A percentile compares a stretch with the other conserved stretches of the same genome.
phyloP scores from a whole-genome alignment of 2,329 filamentous ascomycete genomes.

The Clarireedia paspali region DNA sequence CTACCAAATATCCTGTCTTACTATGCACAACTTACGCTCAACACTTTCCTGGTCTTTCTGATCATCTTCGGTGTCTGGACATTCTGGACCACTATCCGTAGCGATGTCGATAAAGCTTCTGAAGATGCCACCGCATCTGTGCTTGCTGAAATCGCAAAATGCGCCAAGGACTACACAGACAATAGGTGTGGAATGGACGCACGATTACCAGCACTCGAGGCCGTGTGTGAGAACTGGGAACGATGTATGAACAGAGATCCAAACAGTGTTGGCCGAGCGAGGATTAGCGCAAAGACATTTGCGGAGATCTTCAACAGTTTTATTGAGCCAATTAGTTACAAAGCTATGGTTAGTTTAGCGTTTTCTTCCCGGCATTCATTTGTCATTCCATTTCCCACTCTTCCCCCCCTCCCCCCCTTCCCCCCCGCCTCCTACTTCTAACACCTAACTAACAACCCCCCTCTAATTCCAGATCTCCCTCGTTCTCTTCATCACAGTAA shows the following conservation, averaged over 20 bases:
- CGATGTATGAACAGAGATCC: conserved; percentile 83
- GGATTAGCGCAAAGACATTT: conserved; percentile 78
- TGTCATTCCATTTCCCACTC: background rate
- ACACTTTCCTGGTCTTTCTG: conserved; percentile 39
- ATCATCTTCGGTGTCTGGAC: conserved; percentile 31
- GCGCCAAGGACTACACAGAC: conserved; percentile 62
- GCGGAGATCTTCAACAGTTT: conserved; percentile 93
- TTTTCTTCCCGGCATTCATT: background rate
- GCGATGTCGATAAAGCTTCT: conserved; percentile 41
- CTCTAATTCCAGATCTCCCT: conserved; percentile 39
- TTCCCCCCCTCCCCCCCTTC: background rate
- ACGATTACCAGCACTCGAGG: conserved; percentile 64
- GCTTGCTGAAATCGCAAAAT: conserved; percentile 72
- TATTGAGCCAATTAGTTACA: conserved; percentile 82
- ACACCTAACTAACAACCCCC: background rate
- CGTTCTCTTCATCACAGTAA: conserved; percentile 40
- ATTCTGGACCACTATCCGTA: conserved; percentile 25
- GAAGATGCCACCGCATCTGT: conserved; percentile 56
- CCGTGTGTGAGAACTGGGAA: conserved; percentile 72
- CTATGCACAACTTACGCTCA: conserved; percentile 53
- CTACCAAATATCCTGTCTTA: conserved; percentile 58
- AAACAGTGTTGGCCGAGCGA: conserved; percentile 66
- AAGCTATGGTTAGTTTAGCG: conserved; percentile 53
- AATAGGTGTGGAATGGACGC: conserved; percentile 66
- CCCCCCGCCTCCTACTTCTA: background rate